Conservation (phyloP, 768 basidiomycete species). For the Leccinellum albellum region DNA sequence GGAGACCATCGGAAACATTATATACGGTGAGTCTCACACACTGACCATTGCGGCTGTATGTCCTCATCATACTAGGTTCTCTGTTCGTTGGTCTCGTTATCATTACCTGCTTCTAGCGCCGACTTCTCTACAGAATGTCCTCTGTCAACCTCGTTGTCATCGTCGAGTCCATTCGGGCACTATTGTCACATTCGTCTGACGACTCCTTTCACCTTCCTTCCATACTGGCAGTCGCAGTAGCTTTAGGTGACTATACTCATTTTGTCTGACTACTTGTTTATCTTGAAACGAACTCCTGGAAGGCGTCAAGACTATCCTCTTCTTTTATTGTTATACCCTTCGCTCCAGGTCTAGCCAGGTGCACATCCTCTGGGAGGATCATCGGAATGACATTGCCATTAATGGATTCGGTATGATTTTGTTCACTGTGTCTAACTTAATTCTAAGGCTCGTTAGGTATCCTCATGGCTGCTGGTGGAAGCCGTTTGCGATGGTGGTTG, state of each 20-base stretch:
- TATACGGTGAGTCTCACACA: slow-evolving; percentile 56
- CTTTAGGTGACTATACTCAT: slow-evolving; percentile 48
- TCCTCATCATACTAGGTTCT: slow-evolving; percentile 37
- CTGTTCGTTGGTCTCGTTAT: slow-evolving; percentile 32
- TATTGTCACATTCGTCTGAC: slow-evolving; percentile 55
- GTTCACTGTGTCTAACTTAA: not conserved
- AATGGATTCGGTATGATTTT: slow-evolving; percentile 61
- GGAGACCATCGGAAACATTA: slow-evolving; percentile 85
- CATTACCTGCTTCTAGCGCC: not conserved
- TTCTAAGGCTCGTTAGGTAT: slow-evolving; percentile 46
- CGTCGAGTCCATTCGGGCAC: slow-evolving; percentile 77
- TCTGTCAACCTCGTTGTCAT: slow-evolving; percentile 89
- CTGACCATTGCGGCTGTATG: not conserved
- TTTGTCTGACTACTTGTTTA: not conserved
- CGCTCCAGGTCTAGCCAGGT: slow-evolving; percentile 87
- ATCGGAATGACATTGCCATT: slow-evolving; percentile 85
- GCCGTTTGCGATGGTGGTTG: slow-evolving; percentile 77
- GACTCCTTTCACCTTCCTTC: slow-evolving; percentile 75
- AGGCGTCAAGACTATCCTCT: slow-evolving; percentile 84
- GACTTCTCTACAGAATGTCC: slow-evolving; percentile 60
- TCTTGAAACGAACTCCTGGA: not conserved
- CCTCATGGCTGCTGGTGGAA: slow-evolving; percentile 80
- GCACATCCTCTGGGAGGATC: slow-evolving; percentile 90
- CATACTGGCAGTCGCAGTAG: slow-evolving; percentile 76
- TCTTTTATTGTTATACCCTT: slow-evolving; percentile 80